Percentiles rank a stretch among this genome's conserved stretches.
phyloP scores from a whole-genome alignment of 1,139 yeast genomes.

The Candida tropicalis region DNA sequence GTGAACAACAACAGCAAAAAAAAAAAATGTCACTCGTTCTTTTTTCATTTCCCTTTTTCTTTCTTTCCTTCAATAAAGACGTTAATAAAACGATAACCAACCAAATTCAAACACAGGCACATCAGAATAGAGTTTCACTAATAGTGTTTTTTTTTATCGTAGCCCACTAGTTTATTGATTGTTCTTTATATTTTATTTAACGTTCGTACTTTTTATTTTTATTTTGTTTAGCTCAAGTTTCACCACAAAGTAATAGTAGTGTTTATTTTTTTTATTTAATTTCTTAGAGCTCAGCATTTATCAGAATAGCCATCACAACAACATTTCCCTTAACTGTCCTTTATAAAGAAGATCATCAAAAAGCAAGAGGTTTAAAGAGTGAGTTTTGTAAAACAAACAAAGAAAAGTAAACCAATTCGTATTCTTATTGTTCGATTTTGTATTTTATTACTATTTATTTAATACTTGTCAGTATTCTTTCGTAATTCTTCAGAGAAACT shows the following conservation, averaged over 20 bases:
- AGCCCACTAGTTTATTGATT: neutral
- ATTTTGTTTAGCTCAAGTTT: neutral
- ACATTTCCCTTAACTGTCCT: neutral
- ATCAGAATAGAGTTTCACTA: too few relatives aligned
- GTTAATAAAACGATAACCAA: neutral
- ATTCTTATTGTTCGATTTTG: neutral
- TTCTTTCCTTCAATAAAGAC: neutral
- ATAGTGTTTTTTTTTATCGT: neutral
- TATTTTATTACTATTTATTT: neutral
- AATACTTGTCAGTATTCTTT: neutral
- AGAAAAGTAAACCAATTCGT: neutral
- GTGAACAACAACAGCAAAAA: neutral
- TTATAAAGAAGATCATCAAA: neutral
- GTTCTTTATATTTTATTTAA: neutral
- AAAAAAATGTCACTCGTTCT: too few relatives aligned
- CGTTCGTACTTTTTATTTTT: neutral
- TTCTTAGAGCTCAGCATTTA: neutral
- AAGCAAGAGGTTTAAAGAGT: neutral
- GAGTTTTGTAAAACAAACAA: neutral
- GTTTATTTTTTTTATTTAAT: too few relatives aligned
- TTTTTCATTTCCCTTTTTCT: neutral
- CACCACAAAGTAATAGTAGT: slow-evolving; percentile 1
- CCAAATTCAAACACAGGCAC: too few relatives aligned
- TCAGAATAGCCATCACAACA: neutral
- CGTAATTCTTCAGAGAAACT: neutral